Evolutionary conservation across 352 stramenopile genomes (phyloP).

Genomic region (Globisporangium perplexum): DNA sequence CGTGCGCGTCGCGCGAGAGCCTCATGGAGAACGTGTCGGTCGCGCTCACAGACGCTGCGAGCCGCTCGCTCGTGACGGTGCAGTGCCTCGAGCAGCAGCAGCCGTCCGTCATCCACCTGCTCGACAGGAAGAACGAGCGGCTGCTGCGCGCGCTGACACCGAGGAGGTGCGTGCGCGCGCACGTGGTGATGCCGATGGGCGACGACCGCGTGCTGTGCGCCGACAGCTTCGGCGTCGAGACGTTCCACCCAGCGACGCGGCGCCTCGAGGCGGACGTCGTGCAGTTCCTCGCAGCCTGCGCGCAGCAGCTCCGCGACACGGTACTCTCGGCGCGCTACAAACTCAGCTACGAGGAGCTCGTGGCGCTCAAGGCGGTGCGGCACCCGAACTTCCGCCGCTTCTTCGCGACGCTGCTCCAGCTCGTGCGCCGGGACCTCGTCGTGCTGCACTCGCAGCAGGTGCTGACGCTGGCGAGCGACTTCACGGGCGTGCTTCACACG

Average conservation of each 20-base stretch:
- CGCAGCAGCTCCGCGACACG: conserved; percentile 23
- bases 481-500: conserved; percentile 45
- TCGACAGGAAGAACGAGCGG: conserved; percentile 16
- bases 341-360: conserved; percentile 41
- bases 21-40: conserved; percentile 40
- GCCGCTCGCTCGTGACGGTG: conserved; percentile 30
- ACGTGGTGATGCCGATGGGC: conserved; percentile 34
- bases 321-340: conserved; percentile 35
- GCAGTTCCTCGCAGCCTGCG: conserved; percentile 33
- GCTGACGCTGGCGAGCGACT: conserved; percentile 53
- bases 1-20: conserved; percentile 31
- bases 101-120: conserved; percentile 23
- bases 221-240: conserved; percentile 48
- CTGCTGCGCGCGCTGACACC: conserved; percentile 20
- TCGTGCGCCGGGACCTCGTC: conserved; percentile 46
- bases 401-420: conserved; percentile 28
- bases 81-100: conserved; percentile 39
- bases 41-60: conserved; percentile 19
- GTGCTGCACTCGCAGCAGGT: conserved; percentile 65
- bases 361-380: conserved; percentile 17
- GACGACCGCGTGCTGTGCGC: conserved; percentile 50
- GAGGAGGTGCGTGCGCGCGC: conserved; percentile 29
- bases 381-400: conserved; percentile 38
- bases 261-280: conserved; percentile 52
- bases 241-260: conserved; percentile 28